Base-by-base conservation (phyloP, 805 yeast species). In the Cyberlindnera saturnus region DNA sequence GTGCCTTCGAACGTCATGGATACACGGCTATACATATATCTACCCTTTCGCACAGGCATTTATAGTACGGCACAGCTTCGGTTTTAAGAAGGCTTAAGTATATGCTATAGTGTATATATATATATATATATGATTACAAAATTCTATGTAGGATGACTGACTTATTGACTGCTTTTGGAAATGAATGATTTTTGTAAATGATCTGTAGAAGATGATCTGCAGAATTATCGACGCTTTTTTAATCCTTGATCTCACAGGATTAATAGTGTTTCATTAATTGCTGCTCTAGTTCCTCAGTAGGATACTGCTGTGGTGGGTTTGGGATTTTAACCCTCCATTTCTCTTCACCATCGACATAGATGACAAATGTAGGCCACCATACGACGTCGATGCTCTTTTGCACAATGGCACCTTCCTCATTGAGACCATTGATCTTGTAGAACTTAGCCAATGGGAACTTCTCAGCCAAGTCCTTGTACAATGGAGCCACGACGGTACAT, bases 341-440 rank as follows among this genome's bases (percentile, higher is more conserved):
- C 34, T 56, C 60, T 40, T 49, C 35, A 3, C 52, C 53, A 19
- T 51, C 49, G 10, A 44, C 42, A 32, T 32, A 54, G 20, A 56
- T 44, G 36, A 56, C 53, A 40, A 56, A 53, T 2, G 60, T 56
- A n/a, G 60, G 60, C 60, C 60, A 56, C 60, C 60, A 56, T 0
- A 51, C 57, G 6, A 56, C 60, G 19, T 52, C 43, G 9, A 54
- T 45, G 8, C 53, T 46, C 38, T 52, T 38, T 32, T 56, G 60
- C 0, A 56, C 53, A 37, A 41, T 26, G 7, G 32, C 29, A 1
- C 56, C 58, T 8, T 47, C 48, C 11, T 46, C 52, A 6, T 44
- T 44, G 1, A 54, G 46, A 0, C 60, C 60, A 20, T 56, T 52
- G 38, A 52, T 44, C 41, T 53, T 45, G 34, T 40, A 48, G 34